Evolutionary conservation across 495 filamentous ascomycete species (phyloP), one percentile per base, ranked within the genome.

Genomic region (Apiosordaria backusii): DNA sequence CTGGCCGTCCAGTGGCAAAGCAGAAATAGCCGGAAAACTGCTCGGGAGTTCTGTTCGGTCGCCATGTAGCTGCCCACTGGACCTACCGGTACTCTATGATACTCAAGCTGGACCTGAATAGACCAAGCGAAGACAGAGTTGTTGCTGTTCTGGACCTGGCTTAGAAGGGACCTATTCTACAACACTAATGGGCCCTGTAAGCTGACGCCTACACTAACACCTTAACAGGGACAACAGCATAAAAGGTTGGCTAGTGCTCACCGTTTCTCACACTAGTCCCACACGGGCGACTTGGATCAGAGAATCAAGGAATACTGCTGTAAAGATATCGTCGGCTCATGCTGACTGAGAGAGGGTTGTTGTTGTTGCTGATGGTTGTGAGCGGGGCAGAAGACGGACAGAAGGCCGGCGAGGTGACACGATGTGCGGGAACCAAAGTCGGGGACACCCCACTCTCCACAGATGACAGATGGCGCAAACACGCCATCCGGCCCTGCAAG

Each of bases 401-500:
- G 27, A 29, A 29, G 7, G 27, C 3, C 27, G 7, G 27, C 27
- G 27, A 29, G 27, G 27, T 29, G 27, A 29, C 27, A 29, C 27
- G 27, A 29, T 29, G 27, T 45, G 35, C 35, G 35, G 35, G 35
- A 45, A 45, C 35, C 35, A 21, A 55, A 55, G 53, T 24, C 53
- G 22, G 53, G 22, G 53, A 24, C 21, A 16, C 55, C 67, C 63
- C 59, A 29, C 67, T 57, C 40, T 45, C 26, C 54, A 52, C 57
- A 54, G 10, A n/a, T n/a, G 9, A 5, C 26, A 63, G 35, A 26
- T 25, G 64, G 50, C 65, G 58, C 62, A 24, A 25, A 61, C 62
- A 29, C 62, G 58, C 64, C 67, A 71, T 59, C 35, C 22, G 52
- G 68, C 62, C 59, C 23, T 68, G 63, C 45, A 50, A 60, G 66